Conservation (phyloP, 2,329 filamentous ascomycete species). For the Aspergillus luchuensis region DNA sequence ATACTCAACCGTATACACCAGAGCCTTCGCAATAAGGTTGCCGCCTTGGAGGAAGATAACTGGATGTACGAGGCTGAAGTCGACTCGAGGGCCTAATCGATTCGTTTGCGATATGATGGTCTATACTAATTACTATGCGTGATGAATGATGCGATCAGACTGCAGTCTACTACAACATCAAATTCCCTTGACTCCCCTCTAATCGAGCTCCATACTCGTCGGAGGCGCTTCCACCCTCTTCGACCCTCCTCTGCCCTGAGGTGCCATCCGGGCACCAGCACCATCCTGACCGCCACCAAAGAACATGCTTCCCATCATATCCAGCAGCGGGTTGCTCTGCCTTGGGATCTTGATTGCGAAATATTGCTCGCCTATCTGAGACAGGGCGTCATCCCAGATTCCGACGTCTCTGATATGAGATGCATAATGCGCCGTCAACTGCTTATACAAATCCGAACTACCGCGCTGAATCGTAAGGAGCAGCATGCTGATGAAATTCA, state of each 20-base stretch:
- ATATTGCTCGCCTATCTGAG: slow-evolving; percentile 93
- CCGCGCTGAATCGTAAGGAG: slow-evolving; percentile 82
- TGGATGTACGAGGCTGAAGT: slow-evolving; percentile 87
- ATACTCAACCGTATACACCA: slow-evolving; percentile 69
- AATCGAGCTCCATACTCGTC: slow-evolving; percentile 49
- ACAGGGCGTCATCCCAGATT: slow-evolving; percentile 78
- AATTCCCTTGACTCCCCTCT: slow-evolving; percentile 17
- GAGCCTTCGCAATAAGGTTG: slow-evolving; percentile 71
- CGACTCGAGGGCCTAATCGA: slow-evolving; percentile 36
- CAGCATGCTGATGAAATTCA: slow-evolving; percentile 90
- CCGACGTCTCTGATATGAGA: slow-evolving; percentile 74
- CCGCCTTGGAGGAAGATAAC: slow-evolving; percentile 74
- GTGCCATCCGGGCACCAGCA: slow-evolving; percentile 38
- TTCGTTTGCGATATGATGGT: slow-evolving; percentile 15
- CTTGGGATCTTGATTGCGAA: slow-evolving; percentile 87
- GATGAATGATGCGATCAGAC: slow-evolving; percentile 7
- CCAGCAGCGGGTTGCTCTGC: slow-evolving; percentile 89
- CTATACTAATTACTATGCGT: not conserved
- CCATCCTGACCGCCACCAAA: slow-evolving; percentile 67
- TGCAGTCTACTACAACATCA: slow-evolving; percentile 10
- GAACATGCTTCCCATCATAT: slow-evolving; percentile 97
- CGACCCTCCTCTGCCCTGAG: slow-evolving; percentile 36
- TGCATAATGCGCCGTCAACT: slow-evolving; percentile 80
- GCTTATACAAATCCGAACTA: slow-evolving; percentile 73
- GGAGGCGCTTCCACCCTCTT: slow-evolving; percentile 53